phyloP scores from a whole-genome alignment of 345 rosid genomes.

The Cochlearia excelsa region DNA sequence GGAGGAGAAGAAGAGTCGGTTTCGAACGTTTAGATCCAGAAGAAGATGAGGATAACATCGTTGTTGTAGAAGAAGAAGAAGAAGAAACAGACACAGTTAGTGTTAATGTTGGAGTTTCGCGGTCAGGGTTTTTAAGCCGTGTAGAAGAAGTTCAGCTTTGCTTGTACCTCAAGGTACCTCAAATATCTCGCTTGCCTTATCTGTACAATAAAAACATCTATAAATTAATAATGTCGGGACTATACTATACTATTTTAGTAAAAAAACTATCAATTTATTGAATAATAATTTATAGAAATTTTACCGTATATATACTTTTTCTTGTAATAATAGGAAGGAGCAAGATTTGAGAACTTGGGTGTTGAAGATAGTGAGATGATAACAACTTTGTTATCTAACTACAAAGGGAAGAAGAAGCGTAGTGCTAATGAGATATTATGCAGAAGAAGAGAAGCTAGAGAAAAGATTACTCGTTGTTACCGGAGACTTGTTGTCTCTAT shows the following conservation, averaged over 20 bases:
- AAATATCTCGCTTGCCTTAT: neutral
- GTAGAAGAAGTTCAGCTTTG: slow-evolving; percentile 53
- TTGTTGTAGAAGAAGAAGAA: neutral
- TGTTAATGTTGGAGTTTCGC: slow-evolving; percentile 30
- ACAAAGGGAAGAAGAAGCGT: slow-evolving; percentile 32
- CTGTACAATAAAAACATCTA: too few species aligned
- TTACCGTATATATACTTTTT: neutral
- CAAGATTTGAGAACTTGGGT: slow-evolving; percentile 44
- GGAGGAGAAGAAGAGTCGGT: slow-evolving; percentile 39
- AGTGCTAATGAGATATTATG: slow-evolving; percentile 40
- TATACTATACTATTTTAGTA: too few species aligned
- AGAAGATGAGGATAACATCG: slow-evolving; percentile 20
- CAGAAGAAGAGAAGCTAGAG: slow-evolving; percentile 46
- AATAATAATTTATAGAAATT: too few species aligned
- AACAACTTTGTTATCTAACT: slow-evolving; percentile 33
- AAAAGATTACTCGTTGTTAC: slow-evolving; percentile 44
- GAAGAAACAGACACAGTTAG: slow-evolving; percentile 1
- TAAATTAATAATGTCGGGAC: too few species aligned
- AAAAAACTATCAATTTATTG: too few species aligned
- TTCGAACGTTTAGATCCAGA: slow-evolving; percentile 28
- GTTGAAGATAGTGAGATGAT: slow-evolving; percentile 36
- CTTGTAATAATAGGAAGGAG: slow-evolving; percentile 46
- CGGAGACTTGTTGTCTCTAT: slow-evolving; percentile 50
- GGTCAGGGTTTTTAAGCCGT: slow-evolving; percentile 38
- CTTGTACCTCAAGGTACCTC: slow-evolving; percentile 39